A percentile compares a stretch with the other conserved stretches of the same genome.
These are phyloP conservation scores for Candida michaelii DNA, from an alignment of 805 yeast species.

Conservation along the genomic window DNA sequence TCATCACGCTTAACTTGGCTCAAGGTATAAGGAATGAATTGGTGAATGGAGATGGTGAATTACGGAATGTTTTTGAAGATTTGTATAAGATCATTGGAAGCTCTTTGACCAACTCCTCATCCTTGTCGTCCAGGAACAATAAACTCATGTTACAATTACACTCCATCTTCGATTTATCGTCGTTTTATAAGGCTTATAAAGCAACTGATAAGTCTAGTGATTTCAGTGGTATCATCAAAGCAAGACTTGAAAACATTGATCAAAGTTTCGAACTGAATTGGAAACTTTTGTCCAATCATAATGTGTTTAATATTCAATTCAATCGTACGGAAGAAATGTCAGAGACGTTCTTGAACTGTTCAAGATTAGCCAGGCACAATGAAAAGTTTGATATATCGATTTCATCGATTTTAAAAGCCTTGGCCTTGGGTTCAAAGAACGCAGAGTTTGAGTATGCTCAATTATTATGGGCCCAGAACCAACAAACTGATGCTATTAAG, in stretches of 20 bases:
- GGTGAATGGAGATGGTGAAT: neutral
- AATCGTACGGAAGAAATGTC: constrained; percentile 26
- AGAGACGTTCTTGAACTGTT: constrained; percentile 56
- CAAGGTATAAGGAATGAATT: constrained; percentile 17
- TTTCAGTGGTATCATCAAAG: constrained; percentile 19
- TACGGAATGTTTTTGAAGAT: constrained; percentile 30
- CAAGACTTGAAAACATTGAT: constrained; percentile 35
- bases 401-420: constrained; percentile 61
- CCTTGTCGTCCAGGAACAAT: constrained; percentile 39
- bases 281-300: constrained; percentile 57
- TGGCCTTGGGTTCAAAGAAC: constrained; percentile 31
- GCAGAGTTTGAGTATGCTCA: constrained; percentile 78
- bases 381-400: constrained; percentile 73
- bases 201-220: neutral
- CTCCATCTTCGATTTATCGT: constrained; percentile 32
- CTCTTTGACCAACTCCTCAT: constrained; percentile 44
- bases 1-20: constrained; percentile 65
- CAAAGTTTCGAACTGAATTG: constrained; percentile 57
- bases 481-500: constrained; percentile 78
- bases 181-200: constrained; percentile 18
- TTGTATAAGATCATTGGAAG: constrained; percentile 63
- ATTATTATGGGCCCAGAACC: constrained; percentile 86
- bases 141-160: constrained; percentile 38
- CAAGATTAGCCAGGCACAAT: constrained; percentile 65
- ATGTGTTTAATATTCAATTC: constrained; percentile 16